phyloP scores from a whole-genome alignment of 805 yeast genomes.

The Nakazawaea molendinolei region DNA sequence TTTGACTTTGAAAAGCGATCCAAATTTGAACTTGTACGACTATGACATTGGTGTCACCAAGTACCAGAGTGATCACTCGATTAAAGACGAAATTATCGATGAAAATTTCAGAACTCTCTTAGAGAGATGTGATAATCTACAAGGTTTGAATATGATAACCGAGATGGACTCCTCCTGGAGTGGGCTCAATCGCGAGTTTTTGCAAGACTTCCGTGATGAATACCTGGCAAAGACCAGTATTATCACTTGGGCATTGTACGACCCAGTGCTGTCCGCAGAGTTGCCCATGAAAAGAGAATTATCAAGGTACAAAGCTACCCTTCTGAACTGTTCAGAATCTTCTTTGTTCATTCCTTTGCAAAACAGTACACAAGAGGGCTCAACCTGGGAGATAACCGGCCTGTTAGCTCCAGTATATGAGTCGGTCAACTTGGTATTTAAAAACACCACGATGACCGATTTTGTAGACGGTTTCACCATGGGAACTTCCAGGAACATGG shows the following conservation, averaged over 20 bases:
- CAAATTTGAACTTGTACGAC: slow-evolving; percentile 35
- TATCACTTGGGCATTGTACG: slow-evolving; percentile 40
- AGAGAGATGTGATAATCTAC: slow-evolving; percentile 70
- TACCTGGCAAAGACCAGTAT: slow-evolving; percentile 44
- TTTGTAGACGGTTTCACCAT: slow-evolving; percentile 36
- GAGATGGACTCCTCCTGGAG: slow-evolving; percentile 84
- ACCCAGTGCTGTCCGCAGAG: slow-evolving; percentile 18
- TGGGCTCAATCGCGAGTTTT: slow-evolving; percentile 51
- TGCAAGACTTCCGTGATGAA: slow-evolving; percentile 63
- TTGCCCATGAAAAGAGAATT: slow-evolving; percentile 16
- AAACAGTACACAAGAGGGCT: slow-evolving; percentile 15
- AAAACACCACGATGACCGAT: slow-evolving; percentile 32
- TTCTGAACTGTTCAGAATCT: slow-evolving; percentile 39
- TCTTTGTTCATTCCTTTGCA: slow-evolving; percentile 53
- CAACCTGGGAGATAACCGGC: slow-evolving; percentile 23
- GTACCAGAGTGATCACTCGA: slow-evolving; percentile 35
- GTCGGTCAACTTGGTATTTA: slow-evolving; percentile 31
- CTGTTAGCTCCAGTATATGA: slow-evolving; percentile 37
- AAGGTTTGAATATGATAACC: slow-evolving; percentile 62
- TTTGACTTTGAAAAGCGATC: slow-evolving; percentile 22
- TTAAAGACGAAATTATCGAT: slow-evolving; percentile 44
- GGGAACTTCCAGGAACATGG: slow-evolving; percentile 40
- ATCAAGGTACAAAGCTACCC: slow-evolving; percentile 38
- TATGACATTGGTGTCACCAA: slow-evolving; percentile 57
- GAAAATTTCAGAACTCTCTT: slow-evolving; percentile 50